Base-by-base conservation (phyloP, 257 asterid genomes). In the Solanum peruvianum region DNA sequence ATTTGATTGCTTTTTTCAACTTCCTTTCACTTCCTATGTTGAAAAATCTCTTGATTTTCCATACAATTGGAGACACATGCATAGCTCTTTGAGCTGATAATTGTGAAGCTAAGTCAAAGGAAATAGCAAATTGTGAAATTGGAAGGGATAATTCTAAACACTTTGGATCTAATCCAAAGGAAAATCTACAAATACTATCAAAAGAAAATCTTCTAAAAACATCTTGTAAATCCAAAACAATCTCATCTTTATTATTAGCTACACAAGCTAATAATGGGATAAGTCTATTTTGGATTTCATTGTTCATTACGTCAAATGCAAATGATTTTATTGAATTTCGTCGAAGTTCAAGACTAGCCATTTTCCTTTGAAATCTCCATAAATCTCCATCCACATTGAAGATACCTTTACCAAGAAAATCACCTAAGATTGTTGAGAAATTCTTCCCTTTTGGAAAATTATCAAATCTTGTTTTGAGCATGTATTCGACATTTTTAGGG, bases 1-100 rank as follows among this genome's bases (percentile, higher is more conserved):
- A 60, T 13, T 45, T 39, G 67, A 91, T 87, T 9, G 93, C 81
- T 82, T 82, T 71, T 75, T 82, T 44, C 23, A 91, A 85, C 67
- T 87, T 85, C 91, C 85, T 90, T 83, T 92, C 93, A 66, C 88
- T 87, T n/a, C 93, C 94, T 27, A 90, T 62, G 60, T 88, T 88
- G 11, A 92, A 71, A 33, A 87, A 31, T 87, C 92, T 76, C 49
- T 87, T 89, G 39, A 89, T 88, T 52, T 90, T 92, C 94, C 92
- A 92, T 11, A 88, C 76, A 6, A 89, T 70, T 6, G 94, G 90
- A 16, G 87, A 88, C 13, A 89, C 88, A 10, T 87, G 72, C 92
- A 92, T 87, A 12, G 94, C 94, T 87, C 94, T 88, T n/a, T 90
- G 89, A 9, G 92, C 94, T 2, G 94, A 92, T 84, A 92, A 82